phyloP scores from a whole-genome alignment of 2,329 filamentous ascomycete species.

The Didymellaceae sp. region DNA sequence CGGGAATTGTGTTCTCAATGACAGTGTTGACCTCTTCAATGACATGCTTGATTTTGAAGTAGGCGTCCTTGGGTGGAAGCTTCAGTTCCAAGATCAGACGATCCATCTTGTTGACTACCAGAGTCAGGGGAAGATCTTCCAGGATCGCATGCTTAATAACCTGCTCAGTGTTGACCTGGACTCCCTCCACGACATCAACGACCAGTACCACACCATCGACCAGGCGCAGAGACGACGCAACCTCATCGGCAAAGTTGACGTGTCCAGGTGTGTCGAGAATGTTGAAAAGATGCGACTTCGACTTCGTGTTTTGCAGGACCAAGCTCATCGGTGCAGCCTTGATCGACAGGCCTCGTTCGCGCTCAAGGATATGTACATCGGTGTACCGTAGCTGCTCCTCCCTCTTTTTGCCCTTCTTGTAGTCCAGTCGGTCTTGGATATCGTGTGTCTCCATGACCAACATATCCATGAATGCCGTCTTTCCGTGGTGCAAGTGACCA shows the following conservation, averaged over 20 bases:
- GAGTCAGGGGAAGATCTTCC: conserved; percentile 84
- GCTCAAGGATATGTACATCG: conserved; percentile 86
- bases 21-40: conserved; percentile 97
- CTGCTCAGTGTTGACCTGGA: conserved; percentile 97
- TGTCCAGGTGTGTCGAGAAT: conserved; percentile 96
- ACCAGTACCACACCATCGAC: conserved; percentile 92
- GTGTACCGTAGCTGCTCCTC: conserved; percentile 96
- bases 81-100: conserved; percentile 92
- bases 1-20: conserved; percentile 86
- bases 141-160: conserved; percentile 95
- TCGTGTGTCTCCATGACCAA: conserved; percentile 94
- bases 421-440: conserved; percentile 77
- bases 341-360: conserved; percentile 87
- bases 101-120: conserved; percentile 98
- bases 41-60: conserved; percentile 99
- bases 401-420: conserved; percentile 77
- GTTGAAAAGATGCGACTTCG: conserved; percentile 95
- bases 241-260: conserved; percentile 98
- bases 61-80: conserved; percentile 91
- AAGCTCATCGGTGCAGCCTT: conserved; percentile 95
- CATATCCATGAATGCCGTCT: conserved; percentile 99
- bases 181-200: conserved; percentile 96
- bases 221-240: conserved; percentile 83
- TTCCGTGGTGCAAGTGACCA: conserved; percentile 94
- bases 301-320: conserved; percentile 83